Evolutionary conservation across 1,284 basidiomycete genomes (phyloP).

Genomic region (Ustilago crameri): DNA sequence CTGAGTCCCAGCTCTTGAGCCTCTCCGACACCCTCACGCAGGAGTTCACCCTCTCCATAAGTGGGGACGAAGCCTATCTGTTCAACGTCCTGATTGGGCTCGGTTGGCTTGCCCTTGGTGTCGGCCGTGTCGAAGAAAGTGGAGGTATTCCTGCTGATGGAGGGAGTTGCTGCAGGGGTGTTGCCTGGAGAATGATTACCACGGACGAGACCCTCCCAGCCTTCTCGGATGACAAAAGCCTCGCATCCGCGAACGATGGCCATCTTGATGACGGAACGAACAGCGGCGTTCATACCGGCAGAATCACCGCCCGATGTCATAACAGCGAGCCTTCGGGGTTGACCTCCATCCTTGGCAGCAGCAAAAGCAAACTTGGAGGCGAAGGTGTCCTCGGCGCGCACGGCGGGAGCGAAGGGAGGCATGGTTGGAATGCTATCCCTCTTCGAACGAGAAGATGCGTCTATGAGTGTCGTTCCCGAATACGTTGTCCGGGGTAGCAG

Average conservation of each 20-base stretch:
- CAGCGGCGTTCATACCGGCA: constrained; percentile 74
- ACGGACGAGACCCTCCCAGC: constrained; percentile 88
- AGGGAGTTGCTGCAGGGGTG: constrained; percentile 39
- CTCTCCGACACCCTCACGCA: constrained; percentile 91
- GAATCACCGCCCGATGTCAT: constrained; percentile 97
- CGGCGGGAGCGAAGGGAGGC: constrained; percentile 42
- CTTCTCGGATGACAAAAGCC: constrained; percentile 76
- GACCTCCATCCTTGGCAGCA: constrained; percentile 25
- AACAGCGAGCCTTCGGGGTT: constrained; percentile 75
- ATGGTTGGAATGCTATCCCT: constrained; percentile 3
- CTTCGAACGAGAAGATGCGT: neutral
- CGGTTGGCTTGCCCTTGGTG: constrained; percentile 20
- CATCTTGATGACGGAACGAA: constrained; percentile 67
- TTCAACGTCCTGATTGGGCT: constrained; percentile 7
- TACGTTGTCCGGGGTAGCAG: neutral
- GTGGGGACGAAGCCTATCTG: constrained; percentile 73
- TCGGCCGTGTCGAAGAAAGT: constrained; percentile 34
- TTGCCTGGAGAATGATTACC: constrained; percentile 70
- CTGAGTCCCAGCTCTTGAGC: constrained; percentile 73
- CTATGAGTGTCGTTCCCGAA: too few species aligned
- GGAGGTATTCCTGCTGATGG: constrained; percentile 42
- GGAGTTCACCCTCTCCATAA: constrained; percentile 88
- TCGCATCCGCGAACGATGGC: constrained; percentile 74
- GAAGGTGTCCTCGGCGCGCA: constrained; percentile 35
- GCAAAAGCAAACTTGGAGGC: constrained; percentile 13